Evolutionary conservation across 1,284 basidiomycete species (phyloP).

Genomic region (Cutaneotrichosporon cavernicola): DNA sequence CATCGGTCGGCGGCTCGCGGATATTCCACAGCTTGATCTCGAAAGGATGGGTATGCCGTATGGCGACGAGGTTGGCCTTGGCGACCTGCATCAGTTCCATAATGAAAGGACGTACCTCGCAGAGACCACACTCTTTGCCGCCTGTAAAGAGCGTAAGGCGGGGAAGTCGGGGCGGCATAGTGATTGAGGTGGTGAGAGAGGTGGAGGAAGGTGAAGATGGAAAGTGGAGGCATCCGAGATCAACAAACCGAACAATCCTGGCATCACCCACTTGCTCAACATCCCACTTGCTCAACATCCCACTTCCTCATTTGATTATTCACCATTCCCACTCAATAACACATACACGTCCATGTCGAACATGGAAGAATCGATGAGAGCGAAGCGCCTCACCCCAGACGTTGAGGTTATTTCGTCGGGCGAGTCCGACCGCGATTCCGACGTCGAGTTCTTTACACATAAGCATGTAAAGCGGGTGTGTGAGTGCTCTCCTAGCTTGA

Average conservation of each 20-base stretch:
- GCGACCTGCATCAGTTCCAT: slow-evolving; percentile 35
- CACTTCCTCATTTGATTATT: background rate
- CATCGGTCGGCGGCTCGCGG: slow-evolving; percentile 41
- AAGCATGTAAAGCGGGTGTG: slow-evolving; percentile 14
- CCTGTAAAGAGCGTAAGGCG: slow-evolving; percentile 51
- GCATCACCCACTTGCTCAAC: background rate
- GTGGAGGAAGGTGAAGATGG: background rate
- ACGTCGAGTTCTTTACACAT: slow-evolving; percentile 37
- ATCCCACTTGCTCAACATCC: background rate
- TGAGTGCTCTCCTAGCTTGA: background rate
- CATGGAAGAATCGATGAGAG: slow-evolving; percentile 27
- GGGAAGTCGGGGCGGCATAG: slow-evolving; percentile 46
- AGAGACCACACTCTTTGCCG: slow-evolving; percentile 51
- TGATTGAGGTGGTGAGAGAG: background rate
- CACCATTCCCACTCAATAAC: background rate
- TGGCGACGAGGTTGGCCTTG: slow-evolving; percentile 40
- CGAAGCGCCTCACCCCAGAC: background rate
- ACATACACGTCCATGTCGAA: background rate
- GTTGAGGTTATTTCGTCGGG: slow-evolving; percentile 15
- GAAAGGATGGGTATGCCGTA: slow-evolving; percentile 45
- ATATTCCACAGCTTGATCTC: slow-evolving; percentile 48
- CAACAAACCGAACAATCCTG: background rate
- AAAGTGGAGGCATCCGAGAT: background rate
- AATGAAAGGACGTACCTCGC: slow-evolving; percentile 41
- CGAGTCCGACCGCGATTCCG: slow-evolving; percentile 25